Base-by-base conservation (phyloP, 139 green algal species). In the Chlorella sp. region DNA sequence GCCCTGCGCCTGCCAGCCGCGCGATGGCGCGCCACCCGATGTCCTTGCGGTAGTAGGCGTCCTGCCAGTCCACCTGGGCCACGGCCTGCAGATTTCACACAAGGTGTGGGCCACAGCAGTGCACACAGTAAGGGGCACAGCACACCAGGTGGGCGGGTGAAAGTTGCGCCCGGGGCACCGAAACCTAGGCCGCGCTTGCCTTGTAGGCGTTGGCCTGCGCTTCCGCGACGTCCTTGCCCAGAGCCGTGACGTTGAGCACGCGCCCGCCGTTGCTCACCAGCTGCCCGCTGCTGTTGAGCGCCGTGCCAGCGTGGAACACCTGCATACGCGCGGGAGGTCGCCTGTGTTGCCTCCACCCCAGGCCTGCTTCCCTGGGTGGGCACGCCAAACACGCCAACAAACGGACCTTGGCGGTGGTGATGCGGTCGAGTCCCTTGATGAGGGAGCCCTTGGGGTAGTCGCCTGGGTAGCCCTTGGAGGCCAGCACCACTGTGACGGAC, bases 401-500 rank as follows among this genome's bases (percentile, higher is more conserved):
- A n/a, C n/a, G n/a, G n/a, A 88, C 88, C 87, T 96, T 96, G 17
- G 91, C 91, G 0, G 62, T 69, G 0, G 73, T 81, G 1, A 91
- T 86, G 0, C 26, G 34, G 0, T 94, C 88, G 22, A 96, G 65
- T 6, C 82, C 81, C 1, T 59, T 34, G 71, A 99, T 99, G 33
- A 74, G 2, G 14, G 81, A 87, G 20, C 91, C 93, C 77, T 96
- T 96, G 31, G 85, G 62, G 74, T 98, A 99, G 6, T 55, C 60
- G 10, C 93, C 95, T 1, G 95, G 95, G 86, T 99, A 99, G 23
- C 95, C 95, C 27, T 93, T 85, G 64, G 95, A 88, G 20, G 95
- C 95, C 72, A 97, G 83, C 5, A 98, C 93, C 27, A 97, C 92
- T 0, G 86, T 93, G 6, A 99, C 82, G 5, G 89, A 88, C 20